Evolutionary conservation across 768 basidiomycete genomes (phyloP), one percentile per base, ranked within the genome.

Genomic region (Agaricus sinodeliciosus): DNA sequence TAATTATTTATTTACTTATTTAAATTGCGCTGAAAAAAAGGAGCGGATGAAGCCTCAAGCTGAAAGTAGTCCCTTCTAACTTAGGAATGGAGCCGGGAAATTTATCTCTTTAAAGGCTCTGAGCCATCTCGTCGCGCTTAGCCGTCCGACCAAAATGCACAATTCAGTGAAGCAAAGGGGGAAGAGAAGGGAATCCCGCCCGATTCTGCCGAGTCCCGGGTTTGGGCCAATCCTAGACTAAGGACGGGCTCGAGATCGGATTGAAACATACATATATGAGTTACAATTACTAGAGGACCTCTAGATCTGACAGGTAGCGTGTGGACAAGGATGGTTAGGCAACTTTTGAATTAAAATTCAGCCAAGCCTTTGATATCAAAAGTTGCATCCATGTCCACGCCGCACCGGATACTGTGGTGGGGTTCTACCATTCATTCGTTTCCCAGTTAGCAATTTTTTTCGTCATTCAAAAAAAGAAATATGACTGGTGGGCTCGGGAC

Each of bases 81-180:
- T n/a, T n/a, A 34, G 13, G 50, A 51, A 51, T 51, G 50, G 50
- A 44, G 28, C 35, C 43, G 34, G 50, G 34, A 41, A 43, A 43
- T 28, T 43, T 43, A 36, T 27, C 26, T n/a, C 22, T 42, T 18
- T n/a, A 51, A 34, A 22, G 26, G 36, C 50, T 42, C 26, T n/a
- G 9, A 31, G 42, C 50, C 34, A 31, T 44, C 50, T 37, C 40
- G 31, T 43, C 41, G 25, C 25, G 19, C 49, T 42, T 31, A 31
- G 28, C 31, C 41, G 41, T 50, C 49, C 31, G 31, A 34, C n/a
- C 44, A 18, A 41, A 51, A 37, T 51, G 34, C 31, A 31, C 6
- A 8, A 8, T 31, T 31, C 31, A 31, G 6, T 31, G 31, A 51
- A 43, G 31, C 42, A 43, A 43, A 40, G 43, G 41, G 28, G 49